Conservation (phyloP, 257 asterid species). For the Linderniella brevidens region DNA sequence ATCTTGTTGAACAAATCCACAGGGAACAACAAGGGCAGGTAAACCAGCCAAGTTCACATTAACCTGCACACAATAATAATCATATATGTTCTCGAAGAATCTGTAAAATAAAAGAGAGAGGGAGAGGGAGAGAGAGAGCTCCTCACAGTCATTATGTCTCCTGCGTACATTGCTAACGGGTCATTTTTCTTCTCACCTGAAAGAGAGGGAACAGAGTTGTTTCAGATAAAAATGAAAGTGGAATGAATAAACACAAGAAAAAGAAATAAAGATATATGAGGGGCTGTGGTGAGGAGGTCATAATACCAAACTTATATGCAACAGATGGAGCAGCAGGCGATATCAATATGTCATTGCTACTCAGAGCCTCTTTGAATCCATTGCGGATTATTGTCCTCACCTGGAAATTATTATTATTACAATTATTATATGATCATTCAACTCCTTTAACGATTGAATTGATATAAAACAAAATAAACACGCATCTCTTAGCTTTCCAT, state of each 20-base stretch:
- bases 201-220: slow-evolving; percentile 10
- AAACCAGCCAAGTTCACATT: slow-evolving; percentile 97
- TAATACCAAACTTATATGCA: slow-evolving; percentile 71
- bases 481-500: too few species aligned
- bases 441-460: not conserved
- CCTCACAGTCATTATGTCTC: slow-evolving; percentile 98
- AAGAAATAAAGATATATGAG: too few species aligned
- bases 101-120: not conserved
- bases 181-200: slow-evolving; percentile 98
- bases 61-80: slow-evolving; percentile 33
- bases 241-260: not conserved
- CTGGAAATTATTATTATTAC: slow-evolving; percentile 22
- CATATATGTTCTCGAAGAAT: not conserved
- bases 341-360: slow-evolving; percentile 66
- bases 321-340: slow-evolving; percentile 95
- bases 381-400: slow-evolving; percentile 70
- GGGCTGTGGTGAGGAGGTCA: slow-evolving; percentile 8
- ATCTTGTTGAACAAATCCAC: slow-evolving; percentile 31
- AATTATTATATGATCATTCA: slow-evolving; percentile 5
- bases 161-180: slow-evolving; percentile 97
- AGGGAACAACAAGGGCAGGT: slow-evolving; percentile 93
- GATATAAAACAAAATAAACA: too few species aligned
- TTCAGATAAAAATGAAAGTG: not conserved
- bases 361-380: slow-evolving; percentile 69
- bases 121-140: too few species aligned